Percentiles rank a stretch among this genome's conserved stretches.
Conservation (phyloP, 352 stramenopile species). For the Phytophthora colocasiae region DNA sequence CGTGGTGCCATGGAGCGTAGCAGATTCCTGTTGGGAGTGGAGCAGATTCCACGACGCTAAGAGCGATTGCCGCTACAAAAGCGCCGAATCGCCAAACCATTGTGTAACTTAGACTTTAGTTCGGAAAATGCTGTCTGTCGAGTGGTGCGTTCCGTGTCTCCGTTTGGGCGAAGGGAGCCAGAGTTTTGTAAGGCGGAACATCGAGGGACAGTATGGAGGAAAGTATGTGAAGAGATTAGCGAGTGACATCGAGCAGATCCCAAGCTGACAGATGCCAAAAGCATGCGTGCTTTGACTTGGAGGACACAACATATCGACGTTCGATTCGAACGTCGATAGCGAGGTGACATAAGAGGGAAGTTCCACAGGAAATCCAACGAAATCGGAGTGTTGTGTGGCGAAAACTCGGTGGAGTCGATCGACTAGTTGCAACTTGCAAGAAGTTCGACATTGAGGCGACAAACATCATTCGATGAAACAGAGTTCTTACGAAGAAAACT, state of each 20-base stretch:
- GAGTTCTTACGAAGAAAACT: no score
- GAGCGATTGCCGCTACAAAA: slow-evolving; percentile 20
- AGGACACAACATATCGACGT: background rate
- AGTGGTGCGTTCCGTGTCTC: slow-evolving; percentile 22
- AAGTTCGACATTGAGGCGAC: no score
- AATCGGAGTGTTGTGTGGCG: background rate
- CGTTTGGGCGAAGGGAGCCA: slow-evolving; percentile 20
- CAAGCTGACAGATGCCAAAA: slow-evolving; percentile 8
- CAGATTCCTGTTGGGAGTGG: slow-evolving; percentile 35
- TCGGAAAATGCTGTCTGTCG: slow-evolving; percentile 14
- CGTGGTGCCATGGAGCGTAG: slow-evolving; percentile 50
- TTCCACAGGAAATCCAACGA: background rate
- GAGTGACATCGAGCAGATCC: slow-evolving; percentile 27
- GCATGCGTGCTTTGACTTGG: no score
- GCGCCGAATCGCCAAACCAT: slow-evolving; percentile 33
- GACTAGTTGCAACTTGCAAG: background rate
- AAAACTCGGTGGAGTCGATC: slow-evolving; percentile 4
- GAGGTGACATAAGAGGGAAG: background rate
- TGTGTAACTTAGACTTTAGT: slow-evolving; percentile 11
- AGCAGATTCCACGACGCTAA: slow-evolving; percentile 20
- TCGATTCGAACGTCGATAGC: background rate
- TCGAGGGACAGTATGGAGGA: slow-evolving; percentile 8
- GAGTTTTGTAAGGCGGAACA: slow-evolving; percentile 25
- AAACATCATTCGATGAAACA: no score
- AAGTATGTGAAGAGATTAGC: slow-evolving; percentile 20